These are phyloP conservation scores for Arachis hypogaea DNA, from an alignment of 306 rosid genomes.

Conservation along the genomic window DNA sequence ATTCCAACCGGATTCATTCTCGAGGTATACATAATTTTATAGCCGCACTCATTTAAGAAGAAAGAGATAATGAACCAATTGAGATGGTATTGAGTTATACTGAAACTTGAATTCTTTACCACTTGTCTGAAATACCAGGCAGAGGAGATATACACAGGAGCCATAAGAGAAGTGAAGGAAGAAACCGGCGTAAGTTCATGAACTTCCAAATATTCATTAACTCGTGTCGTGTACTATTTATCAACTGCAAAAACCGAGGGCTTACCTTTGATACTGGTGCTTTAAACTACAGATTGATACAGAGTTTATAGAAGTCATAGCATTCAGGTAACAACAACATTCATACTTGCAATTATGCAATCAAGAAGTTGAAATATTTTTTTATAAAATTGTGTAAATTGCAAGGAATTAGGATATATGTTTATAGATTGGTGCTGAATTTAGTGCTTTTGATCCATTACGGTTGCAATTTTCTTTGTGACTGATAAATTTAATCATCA, in stretches of 20 bases:
- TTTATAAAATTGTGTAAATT: background rate
- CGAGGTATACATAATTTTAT: slow-evolving; percentile 58
- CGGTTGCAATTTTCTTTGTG: background rate
- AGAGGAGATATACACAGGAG: slow-evolving; percentile 93
- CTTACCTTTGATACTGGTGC: slow-evolving; percentile 34
- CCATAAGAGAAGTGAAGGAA: slow-evolving; percentile 93
- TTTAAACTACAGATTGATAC: slow-evolving; percentile 75
- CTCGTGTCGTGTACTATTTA: background rate
- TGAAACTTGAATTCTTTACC: slow-evolving; percentile 32
- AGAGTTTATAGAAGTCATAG: slow-evolving; percentile 86
- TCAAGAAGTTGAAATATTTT: background rate
- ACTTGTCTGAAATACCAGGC: slow-evolving; percentile 55
- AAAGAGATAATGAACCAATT: slow-evolving; percentile 8
- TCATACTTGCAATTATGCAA: slow-evolving; percentile 5
- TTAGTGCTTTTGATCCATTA: background rate
- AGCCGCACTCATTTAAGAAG: background rate
- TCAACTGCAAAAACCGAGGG: background rate
- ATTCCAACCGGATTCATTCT: slow-evolving; percentile 94
- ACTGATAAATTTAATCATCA: slow-evolving; percentile 33
- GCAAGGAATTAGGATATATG: background rate
- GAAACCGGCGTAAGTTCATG: slow-evolving; percentile 82
- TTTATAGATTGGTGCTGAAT: background rate
- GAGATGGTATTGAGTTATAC: slow-evolving; percentile 9
- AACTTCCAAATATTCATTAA: slow-evolving; percentile 4
- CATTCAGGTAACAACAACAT: slow-evolving; percentile 72